These are phyloP conservation scores for Talaromyces pinophilus DNA, from an alignment of 2,329 filamentous ascomycete genomes.

Conservation along the genomic window DNA sequence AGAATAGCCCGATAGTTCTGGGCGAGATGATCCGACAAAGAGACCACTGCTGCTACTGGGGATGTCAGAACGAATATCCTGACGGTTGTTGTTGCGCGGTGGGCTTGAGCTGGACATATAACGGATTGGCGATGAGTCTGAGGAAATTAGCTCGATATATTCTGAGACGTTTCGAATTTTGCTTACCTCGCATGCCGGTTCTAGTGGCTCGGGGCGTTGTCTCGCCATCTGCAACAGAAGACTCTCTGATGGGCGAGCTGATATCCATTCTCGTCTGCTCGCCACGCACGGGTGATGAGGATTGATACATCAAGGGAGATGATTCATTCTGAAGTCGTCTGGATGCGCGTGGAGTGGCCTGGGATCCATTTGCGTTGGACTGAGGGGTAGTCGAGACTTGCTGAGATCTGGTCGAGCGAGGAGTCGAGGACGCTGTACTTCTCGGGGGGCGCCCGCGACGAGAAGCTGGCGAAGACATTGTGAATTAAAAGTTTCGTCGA, in stretches of 20 bases:
- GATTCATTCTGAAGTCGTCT: constrained; percentile 55
- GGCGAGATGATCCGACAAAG: constrained; percentile 69
- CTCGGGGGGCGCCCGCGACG: constrained; percentile 43
- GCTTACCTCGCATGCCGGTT: constrained; percentile 43
- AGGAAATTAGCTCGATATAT: neutral
- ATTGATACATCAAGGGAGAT: constrained; percentile 78
- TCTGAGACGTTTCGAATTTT: neutral
- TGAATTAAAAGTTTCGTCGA: neutral
- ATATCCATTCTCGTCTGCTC: constrained; percentile 48
- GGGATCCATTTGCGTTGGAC: constrained; percentile 25
- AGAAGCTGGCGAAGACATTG: constrained; percentile 49
- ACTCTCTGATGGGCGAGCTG: constrained; percentile 51
- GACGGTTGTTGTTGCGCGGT: constrained; percentile 57
- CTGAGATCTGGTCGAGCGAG: constrained; percentile 37
- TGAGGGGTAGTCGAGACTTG: constrained; percentile 39
- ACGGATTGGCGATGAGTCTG: constrained; percentile 89
- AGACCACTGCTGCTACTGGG: constrained; percentile 82
- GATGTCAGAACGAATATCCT: constrained; percentile 67
- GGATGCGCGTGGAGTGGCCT: constrained; percentile 51
- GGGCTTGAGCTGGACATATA: constrained; percentile 91
- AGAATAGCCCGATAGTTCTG: constrained; percentile 47
- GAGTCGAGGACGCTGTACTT: constrained; percentile 44
- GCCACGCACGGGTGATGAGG: constrained; percentile 53
- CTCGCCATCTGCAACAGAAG: constrained; percentile 44
- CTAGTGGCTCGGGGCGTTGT: constrained; percentile 45